phyloP scores from a whole-genome alignment of 805 yeast genomes.

The Candida berthetii region DNA sequence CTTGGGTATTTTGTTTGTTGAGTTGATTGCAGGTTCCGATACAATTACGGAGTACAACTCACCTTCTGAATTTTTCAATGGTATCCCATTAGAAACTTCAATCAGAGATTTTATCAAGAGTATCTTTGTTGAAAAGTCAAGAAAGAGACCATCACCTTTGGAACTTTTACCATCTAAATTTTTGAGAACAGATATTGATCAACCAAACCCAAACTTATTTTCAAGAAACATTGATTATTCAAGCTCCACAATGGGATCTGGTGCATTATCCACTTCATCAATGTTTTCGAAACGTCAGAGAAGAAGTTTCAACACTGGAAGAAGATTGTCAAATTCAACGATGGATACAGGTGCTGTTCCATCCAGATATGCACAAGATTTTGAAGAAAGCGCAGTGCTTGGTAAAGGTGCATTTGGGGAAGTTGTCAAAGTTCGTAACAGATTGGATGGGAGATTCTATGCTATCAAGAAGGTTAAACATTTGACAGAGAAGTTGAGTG shows the following conservation, averaged over 20 bases:
- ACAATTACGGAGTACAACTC: slow-evolving; percentile 46
- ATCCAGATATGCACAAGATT: slow-evolving; percentile 86
- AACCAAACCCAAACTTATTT: slow-evolving; percentile 21
- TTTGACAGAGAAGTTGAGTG: slow-evolving; percentile 69
- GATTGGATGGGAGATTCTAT: slow-evolving; percentile 89
- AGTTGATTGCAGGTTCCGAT: slow-evolving; percentile 57
- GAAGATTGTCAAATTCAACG: slow-evolving; percentile 24
- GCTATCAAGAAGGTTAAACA: slow-evolving; percentile 92
- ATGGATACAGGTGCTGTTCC: slow-evolving; percentile 16
- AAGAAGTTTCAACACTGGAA: slow-evolving; percentile 32
- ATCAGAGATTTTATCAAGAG: slow-evolving; percentile 60
- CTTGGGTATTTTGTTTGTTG: slow-evolving; percentile 71
- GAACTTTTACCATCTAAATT: slow-evolving; percentile 83
- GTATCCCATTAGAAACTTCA: slow-evolving; percentile 42
- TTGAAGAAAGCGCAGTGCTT: slow-evolving; percentile 85
- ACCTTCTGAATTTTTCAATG: slow-evolving; percentile 57
- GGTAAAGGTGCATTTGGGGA: slow-evolving; percentile 98
- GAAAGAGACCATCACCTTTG: slow-evolving; percentile 74
- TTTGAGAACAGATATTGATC: slow-evolving; percentile 63
- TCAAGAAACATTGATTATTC: slow-evolving; percentile 8
- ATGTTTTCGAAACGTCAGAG: slow-evolving; percentile 19
- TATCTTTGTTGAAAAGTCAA: slow-evolving; percentile 59
- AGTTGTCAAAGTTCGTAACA: slow-evolving; percentile 93
- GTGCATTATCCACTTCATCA: slow-evolving; percentile 22
- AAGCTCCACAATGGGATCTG: slow-evolving; percentile 9